Evolutionary conservation across 768 basidiomycete species (phyloP), one percentile per base, ranked within the genome.

Genomic region (Gautieria morchelliformis): DNA sequence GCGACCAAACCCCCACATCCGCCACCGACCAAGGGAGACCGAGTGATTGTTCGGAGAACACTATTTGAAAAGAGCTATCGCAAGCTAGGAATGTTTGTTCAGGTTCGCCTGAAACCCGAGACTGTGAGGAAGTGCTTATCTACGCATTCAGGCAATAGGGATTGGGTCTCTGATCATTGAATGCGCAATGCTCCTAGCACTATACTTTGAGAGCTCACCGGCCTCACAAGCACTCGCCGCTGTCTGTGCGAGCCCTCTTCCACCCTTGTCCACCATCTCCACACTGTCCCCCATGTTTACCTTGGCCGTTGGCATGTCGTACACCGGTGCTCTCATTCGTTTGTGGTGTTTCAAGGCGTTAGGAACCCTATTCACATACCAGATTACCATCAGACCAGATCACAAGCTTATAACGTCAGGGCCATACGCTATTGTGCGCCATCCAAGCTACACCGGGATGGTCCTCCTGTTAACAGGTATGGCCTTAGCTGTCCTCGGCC

Each of bases 401-500:
- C 64, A 66, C 54, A 53, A 33, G n/a, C 59, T 66, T 42, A 45
- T 66, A 39, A 62, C 52, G 6, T 27, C 42, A 9, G 61, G 64
- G 10, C 62, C 64, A 11, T 65, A 66, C 52, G 52, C 59, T 9
- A 35, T 65, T 44, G 62, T 66, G 17, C 64, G 64, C 15, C 64
- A 65, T n/a, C 64, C 64, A 5, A 46, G 52, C 22, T 59, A 59
- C 30, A 54, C 52, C 14, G 35, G 10, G 14, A 37, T 3, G 2
- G 35, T 14, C 10, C 9, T 37, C 35, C 9, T 46, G 45, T 5
- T 11, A 2, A 46, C 2, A 46, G 19, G 45, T n/a, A 17, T 17
- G 45, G n/a, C 10, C 19, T 19, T 46, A 9, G 14, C 35, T 3
- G 35, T 37, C 35, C 35, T 51, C 3, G 14, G 9, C 30, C 10